Base-by-base conservation (phyloP, 495 filamentous ascomycete species). In the Lasiosphaeria hispida region DNA sequence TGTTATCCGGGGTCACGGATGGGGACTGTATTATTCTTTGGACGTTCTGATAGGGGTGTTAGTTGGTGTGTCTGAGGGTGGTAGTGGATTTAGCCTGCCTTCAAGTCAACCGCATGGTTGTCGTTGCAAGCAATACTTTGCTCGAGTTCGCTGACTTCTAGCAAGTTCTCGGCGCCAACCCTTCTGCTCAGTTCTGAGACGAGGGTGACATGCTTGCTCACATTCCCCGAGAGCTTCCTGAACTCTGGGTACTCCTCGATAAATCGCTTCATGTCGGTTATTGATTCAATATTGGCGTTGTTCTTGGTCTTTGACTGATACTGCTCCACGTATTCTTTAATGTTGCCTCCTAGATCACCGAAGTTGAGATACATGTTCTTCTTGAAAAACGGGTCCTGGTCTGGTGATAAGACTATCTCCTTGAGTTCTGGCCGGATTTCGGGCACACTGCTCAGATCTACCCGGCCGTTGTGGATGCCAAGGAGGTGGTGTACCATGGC, bases 301-400 rank as follows among this genome's bases (percentile, higher is more conserved):
- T 83, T 94, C 66, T 96, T 88, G 10, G 91, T 96, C 70, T 96
- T 96, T 30, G 86, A 89, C 64, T 97, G 94, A 68, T 96, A 97
- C 61, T 97, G 94, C 69, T 95, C 91, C 57, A 98, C 94, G 70
- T 97, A 97, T 58, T 97, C 92, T 69, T 97, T 97, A 70, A 97
- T 97, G 67, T 96, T 97, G 52, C 94, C 90, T 17, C 94, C 94
- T 15, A 98, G 82, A 61, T 98, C 94, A 41, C 94, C 94, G 70
- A 97, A 98, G 65, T 98, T 98, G 64, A 96, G 85, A 65, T 92
- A 98, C 95, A 98, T 97, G 70, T 98, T 98, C 76, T 96, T 97
- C 75, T 97, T 96, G 76, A 97, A 98, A 76, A 98, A 98, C 0
- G 94, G 95, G 67, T 98, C 94, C 70, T 97, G 95, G 60, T 97